These are phyloP conservation scores for Gynostemma pentaphyllum DNA, from an alignment of 306 rosid species.

Conservation along the genomic window DNA sequence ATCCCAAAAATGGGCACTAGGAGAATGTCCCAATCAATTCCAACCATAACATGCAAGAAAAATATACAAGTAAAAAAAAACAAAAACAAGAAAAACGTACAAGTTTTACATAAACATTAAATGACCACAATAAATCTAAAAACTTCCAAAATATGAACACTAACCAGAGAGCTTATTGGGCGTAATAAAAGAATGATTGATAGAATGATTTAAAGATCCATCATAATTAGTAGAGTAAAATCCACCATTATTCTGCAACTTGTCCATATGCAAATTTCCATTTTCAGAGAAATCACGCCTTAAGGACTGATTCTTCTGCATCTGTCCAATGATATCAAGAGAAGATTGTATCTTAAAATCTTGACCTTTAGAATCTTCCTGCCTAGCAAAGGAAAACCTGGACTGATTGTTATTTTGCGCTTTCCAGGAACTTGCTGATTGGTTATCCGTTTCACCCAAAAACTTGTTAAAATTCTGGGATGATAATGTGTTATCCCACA, in stretches of 20 bases:
- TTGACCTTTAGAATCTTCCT: slow-evolving; percentile 49
- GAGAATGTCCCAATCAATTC: neutral
- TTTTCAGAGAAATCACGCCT: slow-evolving; percentile 37
- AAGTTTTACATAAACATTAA: neutral
- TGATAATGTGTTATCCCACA: slow-evolving; percentile 58
- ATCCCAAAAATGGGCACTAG: neutral
- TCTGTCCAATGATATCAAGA: slow-evolving; percentile 25
- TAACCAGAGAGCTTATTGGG: slow-evolving; percentile 55
- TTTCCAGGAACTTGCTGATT: slow-evolving; percentile 57
- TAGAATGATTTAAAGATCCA: slow-evolving; percentile 37
- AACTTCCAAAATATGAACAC: slow-evolving; percentile 15
- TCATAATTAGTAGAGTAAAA: slow-evolving; percentile 31
- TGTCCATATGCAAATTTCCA: slow-evolving; percentile 36
- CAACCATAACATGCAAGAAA: neutral
- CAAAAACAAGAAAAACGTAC: neutral
- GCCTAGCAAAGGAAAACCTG: slow-evolving; percentile 84
- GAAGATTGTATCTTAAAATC: slow-evolving; percentile 40
- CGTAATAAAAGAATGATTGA: slow-evolving; percentile 24
- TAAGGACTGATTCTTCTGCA: slow-evolving; percentile 32
- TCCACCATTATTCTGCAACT: slow-evolving; percentile 37
- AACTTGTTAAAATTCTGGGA: slow-evolving; percentile 52
- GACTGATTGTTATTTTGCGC: slow-evolving; percentile 65
- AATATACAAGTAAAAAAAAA: neutral
- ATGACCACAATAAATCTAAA: neutral
- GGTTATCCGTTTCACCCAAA: slow-evolving; percentile 47